Evolutionary conservation across 306 rosid species (phyloP), one percentile per base, ranked within the genome.

Genomic region (Glycine tomentella): DNA sequence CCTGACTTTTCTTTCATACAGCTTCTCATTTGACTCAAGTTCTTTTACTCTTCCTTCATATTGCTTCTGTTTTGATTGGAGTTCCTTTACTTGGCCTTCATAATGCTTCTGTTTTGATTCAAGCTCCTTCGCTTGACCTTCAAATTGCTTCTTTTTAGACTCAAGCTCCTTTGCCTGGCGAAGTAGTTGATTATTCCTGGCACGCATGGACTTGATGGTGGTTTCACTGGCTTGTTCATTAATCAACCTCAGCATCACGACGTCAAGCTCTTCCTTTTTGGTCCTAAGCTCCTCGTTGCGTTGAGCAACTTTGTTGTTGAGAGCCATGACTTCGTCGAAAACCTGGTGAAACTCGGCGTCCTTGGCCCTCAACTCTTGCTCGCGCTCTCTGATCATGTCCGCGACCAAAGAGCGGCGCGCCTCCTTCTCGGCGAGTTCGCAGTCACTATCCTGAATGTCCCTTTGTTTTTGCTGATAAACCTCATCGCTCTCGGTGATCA

Each of bases 181-280:
- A 3, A 57, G 17, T 76, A 81, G 74, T 59, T 83, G 75, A 63
- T 42, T 49, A 15, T 83, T 36, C 52, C 52, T 79, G 2, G 31
- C 61, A 63, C 70, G 76, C 40, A 87, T 61, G 8, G 76, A 80
- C 46, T 38, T 42, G 9, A 7, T 42, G 46, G 46, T 7, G 7
- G 31, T 25, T 25, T 42, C 46, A 42, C 0, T 42, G 46, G 9
- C 46, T 42, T 76, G 15, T 72, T 38, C 88, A 20, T 3, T 13
- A 38, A 80, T 34, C 46, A 72, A 56, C 17, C 55, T 66, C 51
- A 40, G 50, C 50, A 49, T 13, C 8, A 76, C 2, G 31, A 25
- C 65, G n/a, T 9, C 67, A 46, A 81, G 80, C 15, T 68, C 75
- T 65, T 65, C 71, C 72, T 70, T 83, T 62, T 76, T 81, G 3